These are phyloP conservation scores for Neurospora crassa DNA, from an alignment of 2,329 filamentous ascomycete genomes.

Conservation along the genomic window DNA sequence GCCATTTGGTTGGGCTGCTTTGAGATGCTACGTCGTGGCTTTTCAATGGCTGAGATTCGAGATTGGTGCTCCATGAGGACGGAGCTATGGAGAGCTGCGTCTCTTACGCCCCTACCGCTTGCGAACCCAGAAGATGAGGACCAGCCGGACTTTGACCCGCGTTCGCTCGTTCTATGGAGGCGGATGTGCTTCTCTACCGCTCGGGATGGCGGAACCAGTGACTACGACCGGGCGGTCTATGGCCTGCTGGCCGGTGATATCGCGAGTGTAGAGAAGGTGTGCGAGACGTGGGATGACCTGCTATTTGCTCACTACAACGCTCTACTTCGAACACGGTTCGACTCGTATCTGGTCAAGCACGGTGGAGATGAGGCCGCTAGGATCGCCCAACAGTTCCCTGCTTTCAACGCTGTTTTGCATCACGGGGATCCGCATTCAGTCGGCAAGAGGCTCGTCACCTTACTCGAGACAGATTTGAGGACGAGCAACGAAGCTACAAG, in stretches of 20 bases:
- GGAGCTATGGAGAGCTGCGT: slow-evolving; percentile 82
- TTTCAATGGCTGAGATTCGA: slow-evolving; percentile 60
- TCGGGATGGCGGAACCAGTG: slow-evolving; percentile 58
- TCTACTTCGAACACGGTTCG: slow-evolving; percentile 71
- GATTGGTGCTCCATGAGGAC: slow-evolving; percentile 81
- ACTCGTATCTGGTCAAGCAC: slow-evolving; percentile 53
- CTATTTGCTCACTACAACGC: slow-evolving; percentile 84
- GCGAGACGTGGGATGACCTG: slow-evolving; percentile 74
- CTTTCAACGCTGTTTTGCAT: slow-evolving; percentile 56
- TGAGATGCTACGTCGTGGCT: slow-evolving; percentile 83
- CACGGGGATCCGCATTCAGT: slow-evolving; percentile 45
- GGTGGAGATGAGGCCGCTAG: slow-evolving; percentile 44
- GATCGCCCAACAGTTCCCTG: slow-evolving; percentile 47
- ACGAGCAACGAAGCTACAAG: slow-evolving; percentile 47
- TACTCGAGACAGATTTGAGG: slow-evolving; percentile 45
- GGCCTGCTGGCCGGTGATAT: slow-evolving; percentile 82
- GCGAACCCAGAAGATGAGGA: slow-evolving; percentile 38
- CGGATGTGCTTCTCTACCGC: slow-evolving; percentile 66
- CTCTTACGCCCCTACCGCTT: slow-evolving; percentile 64
- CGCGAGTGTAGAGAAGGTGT: slow-evolving; percentile 65
- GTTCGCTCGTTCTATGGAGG: slow-evolving; percentile 57
- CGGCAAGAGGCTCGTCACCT: slow-evolving; percentile 49
- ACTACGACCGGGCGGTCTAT: slow-evolving; percentile 84
- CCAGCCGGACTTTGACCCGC: slow-evolving; percentile 30
- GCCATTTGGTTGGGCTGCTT: slow-evolving; percentile 92